Evolutionary conservation across 208 protist genomes (phyloP).

Genomic region (Endotrypanum monterogeii): DNA sequence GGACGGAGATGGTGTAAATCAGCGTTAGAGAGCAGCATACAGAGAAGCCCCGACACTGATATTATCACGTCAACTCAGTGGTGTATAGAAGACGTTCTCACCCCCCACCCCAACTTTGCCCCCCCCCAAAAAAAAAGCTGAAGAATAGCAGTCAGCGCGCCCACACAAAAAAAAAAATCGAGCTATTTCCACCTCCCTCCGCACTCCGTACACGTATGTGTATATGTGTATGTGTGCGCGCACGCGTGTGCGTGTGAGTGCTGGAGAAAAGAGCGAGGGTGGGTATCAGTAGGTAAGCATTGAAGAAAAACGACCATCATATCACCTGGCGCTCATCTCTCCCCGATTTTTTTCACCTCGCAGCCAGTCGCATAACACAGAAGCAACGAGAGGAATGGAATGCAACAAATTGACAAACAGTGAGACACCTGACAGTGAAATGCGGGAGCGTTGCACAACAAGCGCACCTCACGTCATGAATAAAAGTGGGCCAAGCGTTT

Average conservation of each 20-base stretch:
- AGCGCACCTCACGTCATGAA: background rate
- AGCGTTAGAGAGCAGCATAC: background rate
- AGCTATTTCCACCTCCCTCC: background rate
- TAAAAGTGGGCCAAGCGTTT: background rate
- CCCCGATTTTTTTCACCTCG: background rate
- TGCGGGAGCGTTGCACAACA: background rate
- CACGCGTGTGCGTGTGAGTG: too few species aligned
- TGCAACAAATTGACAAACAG: too few species aligned
- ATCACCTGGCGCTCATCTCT: background rate
- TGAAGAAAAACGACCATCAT: background rate
- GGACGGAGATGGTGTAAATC: background rate
- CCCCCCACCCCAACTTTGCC: background rate
- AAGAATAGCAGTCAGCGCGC: background rate
- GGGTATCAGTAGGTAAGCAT: background rate
- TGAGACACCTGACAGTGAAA: background rate
- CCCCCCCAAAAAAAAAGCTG: background rate
- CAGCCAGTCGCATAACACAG: background rate
- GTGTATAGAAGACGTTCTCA: background rate
- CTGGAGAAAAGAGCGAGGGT: background rate
- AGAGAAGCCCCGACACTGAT: background rate
- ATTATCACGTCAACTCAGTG: background rate
- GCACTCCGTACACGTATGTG: too few species aligned
- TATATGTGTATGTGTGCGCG: background rate
- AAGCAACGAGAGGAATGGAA: background rate
- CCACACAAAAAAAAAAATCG: background rate